These are phyloP conservation scores for Gossypium thurberi DNA, from an alignment of 345 rosid genomes.

Conservation along the genomic window DNA sequence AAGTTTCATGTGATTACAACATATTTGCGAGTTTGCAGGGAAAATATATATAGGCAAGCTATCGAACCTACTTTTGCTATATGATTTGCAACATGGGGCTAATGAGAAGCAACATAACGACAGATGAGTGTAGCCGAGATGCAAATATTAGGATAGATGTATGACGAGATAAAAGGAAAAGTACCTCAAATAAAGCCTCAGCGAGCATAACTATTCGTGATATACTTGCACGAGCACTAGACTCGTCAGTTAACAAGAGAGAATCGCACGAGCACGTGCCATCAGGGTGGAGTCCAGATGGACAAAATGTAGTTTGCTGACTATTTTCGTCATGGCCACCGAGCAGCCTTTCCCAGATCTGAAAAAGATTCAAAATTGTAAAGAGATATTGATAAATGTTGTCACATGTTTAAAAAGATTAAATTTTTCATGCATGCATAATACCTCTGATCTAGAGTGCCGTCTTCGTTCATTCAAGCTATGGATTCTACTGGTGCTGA, in stretches of 20 bases:
- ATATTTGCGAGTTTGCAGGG: no score
- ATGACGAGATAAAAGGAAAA: slow-evolving; percentile 1
- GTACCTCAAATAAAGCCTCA: slow-evolving; percentile 74
- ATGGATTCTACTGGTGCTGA: slow-evolving; percentile 37
- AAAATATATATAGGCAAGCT: no score
- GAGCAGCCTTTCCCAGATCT: slow-evolving; percentile 65
- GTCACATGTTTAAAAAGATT: neutral
- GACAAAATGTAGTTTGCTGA: slow-evolving; percentile 35
- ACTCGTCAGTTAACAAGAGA: slow-evolving; percentile 34
- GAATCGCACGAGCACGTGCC: slow-evolving; percentile 65
- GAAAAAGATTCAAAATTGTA: slow-evolving; percentile 1
- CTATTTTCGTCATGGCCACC: slow-evolving; percentile 40
- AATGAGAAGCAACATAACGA: no score
- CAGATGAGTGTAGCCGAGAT: no score
- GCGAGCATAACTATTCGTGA: slow-evolving; percentile 78
- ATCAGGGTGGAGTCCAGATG: slow-evolving; percentile 57
- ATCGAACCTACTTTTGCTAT: no score
- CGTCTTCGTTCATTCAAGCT: slow-evolving; percentile 42
- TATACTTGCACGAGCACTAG: slow-evolving; percentile 52
- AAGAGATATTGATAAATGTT: neutral
- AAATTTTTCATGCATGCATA: neutral
- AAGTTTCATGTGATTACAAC: no score
- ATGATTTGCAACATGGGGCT: no score
- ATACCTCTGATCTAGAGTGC: slow-evolving; percentile 60
- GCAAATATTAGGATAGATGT: neutral